Evolutionary conservation across 371 early-diverging fungal genomes (phyloP).

Genomic region (Mortierella sp.): DNA sequence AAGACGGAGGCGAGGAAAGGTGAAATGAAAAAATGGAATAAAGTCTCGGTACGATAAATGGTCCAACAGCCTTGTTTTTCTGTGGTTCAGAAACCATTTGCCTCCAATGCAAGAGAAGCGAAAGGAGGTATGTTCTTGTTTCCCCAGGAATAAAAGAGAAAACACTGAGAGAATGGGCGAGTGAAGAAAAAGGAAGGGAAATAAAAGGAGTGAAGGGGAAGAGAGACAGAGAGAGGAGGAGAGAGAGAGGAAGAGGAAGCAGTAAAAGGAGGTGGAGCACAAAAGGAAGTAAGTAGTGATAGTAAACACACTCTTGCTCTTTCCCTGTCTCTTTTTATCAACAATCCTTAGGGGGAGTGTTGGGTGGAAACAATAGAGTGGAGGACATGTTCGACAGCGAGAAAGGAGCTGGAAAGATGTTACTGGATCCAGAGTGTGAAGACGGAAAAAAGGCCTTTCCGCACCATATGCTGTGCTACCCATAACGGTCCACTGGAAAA

Average conservation of each 20-base stretch:
- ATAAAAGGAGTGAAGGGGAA: background rate
- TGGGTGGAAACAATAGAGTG: background rate
- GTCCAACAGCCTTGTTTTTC: background rate
- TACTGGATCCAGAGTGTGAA: background rate
- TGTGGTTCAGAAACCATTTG: background rate
- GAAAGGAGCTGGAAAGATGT: background rate
- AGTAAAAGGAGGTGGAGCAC: constrained; percentile 9
- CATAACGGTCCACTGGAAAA: background rate
- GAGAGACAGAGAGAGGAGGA: background rate
- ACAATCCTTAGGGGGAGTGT: background rate
- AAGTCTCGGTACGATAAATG: background rate
- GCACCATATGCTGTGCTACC: background rate
- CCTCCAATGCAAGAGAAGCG: background rate
- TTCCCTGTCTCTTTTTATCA: background rate
- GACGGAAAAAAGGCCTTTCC: background rate
- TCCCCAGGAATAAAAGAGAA: background rate
- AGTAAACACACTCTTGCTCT: background rate
- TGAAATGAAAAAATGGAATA: background rate
- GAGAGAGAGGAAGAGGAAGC: constrained; percentile 7
- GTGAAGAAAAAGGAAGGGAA: background rate
- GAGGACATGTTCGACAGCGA: background rate
- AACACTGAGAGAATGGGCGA: background rate
- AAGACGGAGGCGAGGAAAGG: background rate
- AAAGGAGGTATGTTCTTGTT: background rate
- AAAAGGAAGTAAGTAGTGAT: background rate